Percentiles rank a stretch among this genome's conserved stretches.
phyloP scores from a whole-genome alignment of 495 filamentous ascomycete species.

The Echria macrotheca region DNA sequence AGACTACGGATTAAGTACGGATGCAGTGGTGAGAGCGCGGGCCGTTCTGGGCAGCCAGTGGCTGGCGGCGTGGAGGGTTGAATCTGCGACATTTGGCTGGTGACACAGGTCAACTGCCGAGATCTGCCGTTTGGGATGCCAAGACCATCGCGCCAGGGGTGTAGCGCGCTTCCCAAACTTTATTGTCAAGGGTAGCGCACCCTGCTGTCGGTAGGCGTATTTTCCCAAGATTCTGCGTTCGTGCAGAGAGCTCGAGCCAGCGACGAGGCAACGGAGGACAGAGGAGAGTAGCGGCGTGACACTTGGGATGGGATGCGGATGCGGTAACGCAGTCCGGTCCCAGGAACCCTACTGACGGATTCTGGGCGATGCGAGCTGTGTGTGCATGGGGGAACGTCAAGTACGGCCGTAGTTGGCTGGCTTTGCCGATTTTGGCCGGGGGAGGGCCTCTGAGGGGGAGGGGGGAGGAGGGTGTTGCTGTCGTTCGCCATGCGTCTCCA shows the following conservation, averaged over 20 bases:
- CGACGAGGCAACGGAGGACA: slow-evolving; percentile 5
- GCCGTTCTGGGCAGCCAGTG: not conserved
- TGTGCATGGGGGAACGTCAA: slow-evolving; percentile 13
- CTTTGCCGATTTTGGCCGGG: not conserved
- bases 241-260: not conserved
- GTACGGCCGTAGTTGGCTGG: slow-evolving; percentile 32
- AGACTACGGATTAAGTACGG: no score
- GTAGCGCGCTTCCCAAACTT: not conserved
- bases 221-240: no score
- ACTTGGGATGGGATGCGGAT: slow-evolving; percentile 8
- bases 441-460: not conserved
- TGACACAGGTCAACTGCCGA: slow-evolving; percentile 20
- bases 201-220: no score
- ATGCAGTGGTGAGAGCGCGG: no score
- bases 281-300: slow-evolving; percentile 10
- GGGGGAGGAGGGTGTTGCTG: not conserved
- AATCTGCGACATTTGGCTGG: slow-evolving; percentile 13
- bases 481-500: no score
- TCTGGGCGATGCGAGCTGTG: slow-evolving; percentile 3
- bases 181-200: no score
- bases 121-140: slow-evolving; percentile 11
- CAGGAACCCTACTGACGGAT: slow-evolving; percentile 15
- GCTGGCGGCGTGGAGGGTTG: not conserved
- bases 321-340: slow-evolving; percentile 2
- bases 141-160: no score